Percentiles rank a stretch among this genome's conserved stretches.
Conservation (phyloP, 2,329 filamentous ascomycete species). For the Dothiorella sarmentorum region DNA sequence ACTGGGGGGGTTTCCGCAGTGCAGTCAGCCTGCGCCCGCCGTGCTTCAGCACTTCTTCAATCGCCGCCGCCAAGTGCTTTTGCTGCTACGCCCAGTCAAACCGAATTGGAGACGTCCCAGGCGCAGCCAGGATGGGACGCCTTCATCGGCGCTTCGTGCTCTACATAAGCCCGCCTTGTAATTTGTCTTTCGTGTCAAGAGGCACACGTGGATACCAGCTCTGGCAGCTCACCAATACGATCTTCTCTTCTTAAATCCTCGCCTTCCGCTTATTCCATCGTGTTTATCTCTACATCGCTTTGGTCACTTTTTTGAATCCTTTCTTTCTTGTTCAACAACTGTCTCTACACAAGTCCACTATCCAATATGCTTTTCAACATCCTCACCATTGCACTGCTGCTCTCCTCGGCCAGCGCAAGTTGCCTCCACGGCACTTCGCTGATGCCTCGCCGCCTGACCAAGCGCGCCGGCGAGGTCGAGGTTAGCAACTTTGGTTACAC, state of each 20-base stretch:
- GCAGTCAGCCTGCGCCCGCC: neutral
- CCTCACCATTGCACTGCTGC: neutral
- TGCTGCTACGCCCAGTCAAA: constrained; percentile 14
- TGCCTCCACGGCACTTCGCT: constrained; percentile 44
- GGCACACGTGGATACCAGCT: neutral
- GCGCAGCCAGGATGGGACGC: neutral
- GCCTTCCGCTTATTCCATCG: neutral
- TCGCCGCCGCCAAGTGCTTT: neutral
- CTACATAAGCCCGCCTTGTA: neutral
- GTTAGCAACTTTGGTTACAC: constrained; percentile 43
- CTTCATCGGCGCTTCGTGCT: constrained; percentile 4
- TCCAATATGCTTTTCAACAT: neutral
- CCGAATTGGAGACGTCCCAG: constrained; percentile 1
- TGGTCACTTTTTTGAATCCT: neutral
- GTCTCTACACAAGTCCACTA: too few relatives aligned
- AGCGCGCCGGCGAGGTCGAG: constrained; percentile 28
- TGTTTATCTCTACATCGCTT: constrained; percentile 2
- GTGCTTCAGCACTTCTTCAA: too few relatives aligned
- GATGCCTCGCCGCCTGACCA: constrained; percentile 28
- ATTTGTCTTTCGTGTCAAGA: neutral
- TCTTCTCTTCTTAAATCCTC: neutral
- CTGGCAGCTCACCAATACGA: neutral
- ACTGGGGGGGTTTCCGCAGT: neutral
- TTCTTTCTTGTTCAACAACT: neutral
- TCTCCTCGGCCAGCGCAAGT: constrained; percentile 29